These are phyloP conservation scores for Phytophthora crassamura DNA, from an alignment of 352 stramenopile genomes.

Conservation along the genomic window DNA sequence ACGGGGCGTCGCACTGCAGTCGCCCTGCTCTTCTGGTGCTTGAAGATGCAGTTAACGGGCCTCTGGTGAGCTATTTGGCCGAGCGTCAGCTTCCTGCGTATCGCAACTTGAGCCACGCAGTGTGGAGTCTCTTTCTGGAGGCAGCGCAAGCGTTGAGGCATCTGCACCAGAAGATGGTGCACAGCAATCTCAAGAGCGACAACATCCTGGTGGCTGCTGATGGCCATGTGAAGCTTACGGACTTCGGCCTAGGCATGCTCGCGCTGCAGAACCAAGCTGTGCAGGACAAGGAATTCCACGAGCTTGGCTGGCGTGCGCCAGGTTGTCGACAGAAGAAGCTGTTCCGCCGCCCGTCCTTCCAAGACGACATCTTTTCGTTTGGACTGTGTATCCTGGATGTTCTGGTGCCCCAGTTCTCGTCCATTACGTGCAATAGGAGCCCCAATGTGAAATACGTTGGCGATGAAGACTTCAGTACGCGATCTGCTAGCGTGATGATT, in stretches of 20 bases:
- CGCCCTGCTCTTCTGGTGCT: constrained; percentile 23
- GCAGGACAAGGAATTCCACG: constrained; percentile 9
- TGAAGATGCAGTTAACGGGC: constrained; percentile 27
- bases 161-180: constrained; percentile 43
- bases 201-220: constrained; percentile 22
- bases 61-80: constrained; percentile 25
- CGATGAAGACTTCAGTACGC: constrained; percentile 7
- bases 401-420: constrained; percentile 7
- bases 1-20: constrained; percentile 39
- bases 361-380: constrained; percentile 31
- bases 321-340: constrained; percentile 8
- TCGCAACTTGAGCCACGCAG: not conserved
- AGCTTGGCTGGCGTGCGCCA: constrained; percentile 26
- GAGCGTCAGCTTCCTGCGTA: too few relatives aligned
- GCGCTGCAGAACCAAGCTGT: constrained; percentile 19
- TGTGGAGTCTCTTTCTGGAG: constrained; percentile 18
- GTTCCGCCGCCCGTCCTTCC: constrained; percentile 12
- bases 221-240: constrained; percentile 16
- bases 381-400: constrained; percentile 30
- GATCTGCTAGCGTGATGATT: constrained; percentile 3
- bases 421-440: not conserved
- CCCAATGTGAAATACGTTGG: constrained; percentile 8
- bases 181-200: constrained; percentile 32
- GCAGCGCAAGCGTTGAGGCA: constrained; percentile 45
- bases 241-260: constrained; percentile 28